phyloP scores from a whole-genome alignment of 2,329 filamentous ascomycete genomes.

The Colletotrichum aenigma region DNA sequence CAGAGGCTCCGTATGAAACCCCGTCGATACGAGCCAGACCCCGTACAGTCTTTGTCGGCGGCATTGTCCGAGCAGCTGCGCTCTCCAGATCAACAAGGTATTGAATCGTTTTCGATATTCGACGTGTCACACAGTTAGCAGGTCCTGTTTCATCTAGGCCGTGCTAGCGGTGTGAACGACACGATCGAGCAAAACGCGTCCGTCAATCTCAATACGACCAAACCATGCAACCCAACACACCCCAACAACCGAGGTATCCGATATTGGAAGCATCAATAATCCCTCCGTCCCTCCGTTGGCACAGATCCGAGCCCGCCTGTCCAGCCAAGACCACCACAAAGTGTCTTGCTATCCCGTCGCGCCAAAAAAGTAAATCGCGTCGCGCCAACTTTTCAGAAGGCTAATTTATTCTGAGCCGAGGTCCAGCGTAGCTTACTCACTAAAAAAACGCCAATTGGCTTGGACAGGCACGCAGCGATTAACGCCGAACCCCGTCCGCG shows the following conservation, averaged over 20 bases:
- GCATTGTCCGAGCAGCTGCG: neutral
- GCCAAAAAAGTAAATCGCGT: neutral
- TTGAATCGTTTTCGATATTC: too few relatives aligned
- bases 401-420: slow-evolving; percentile 10
- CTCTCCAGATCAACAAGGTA: too few relatives aligned
- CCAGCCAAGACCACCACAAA: neutral
- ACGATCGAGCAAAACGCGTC: neutral
- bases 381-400: neutral
- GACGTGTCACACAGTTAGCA: too few relatives aligned
- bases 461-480: neutral
- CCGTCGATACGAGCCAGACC: neutral
- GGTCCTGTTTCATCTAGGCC: neutral
- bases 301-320: neutral
- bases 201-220: neutral
- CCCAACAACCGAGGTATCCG: neutral
- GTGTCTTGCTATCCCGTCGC: neutral
- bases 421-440: neutral
- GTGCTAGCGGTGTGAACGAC: neutral
- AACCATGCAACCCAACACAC: neutral
- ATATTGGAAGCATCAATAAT: neutral
- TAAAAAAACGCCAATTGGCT: neutral
- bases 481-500: neutral
- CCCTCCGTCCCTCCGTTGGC: neutral
- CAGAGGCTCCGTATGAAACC: neutral
- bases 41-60: neutral